These are phyloP conservation scores for Lactarius hatsudake DNA, from an alignment of 768 basidiomycete species.

Conservation along the genomic window DNA sequence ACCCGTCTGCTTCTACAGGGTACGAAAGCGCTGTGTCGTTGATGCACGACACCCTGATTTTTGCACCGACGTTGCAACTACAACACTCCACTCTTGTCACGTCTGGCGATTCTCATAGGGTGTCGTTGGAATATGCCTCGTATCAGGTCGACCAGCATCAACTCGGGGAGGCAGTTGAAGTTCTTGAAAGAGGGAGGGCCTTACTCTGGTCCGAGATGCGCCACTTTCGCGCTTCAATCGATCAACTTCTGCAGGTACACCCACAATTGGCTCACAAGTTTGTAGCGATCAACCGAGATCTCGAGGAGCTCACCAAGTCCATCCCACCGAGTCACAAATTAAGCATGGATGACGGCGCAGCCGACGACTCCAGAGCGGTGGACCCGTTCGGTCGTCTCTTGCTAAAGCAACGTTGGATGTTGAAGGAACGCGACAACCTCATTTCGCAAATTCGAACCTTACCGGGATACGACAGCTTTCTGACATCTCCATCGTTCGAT, in stretches of 20 bases:
- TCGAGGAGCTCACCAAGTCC: background rate
- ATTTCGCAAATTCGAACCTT: background rate
- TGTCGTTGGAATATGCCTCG: background rate
- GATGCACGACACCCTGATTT: background rate
- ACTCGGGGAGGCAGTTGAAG: background rate
- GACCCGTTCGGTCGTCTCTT: background rate
- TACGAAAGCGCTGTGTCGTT: background rate
- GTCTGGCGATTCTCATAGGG: too few species aligned
- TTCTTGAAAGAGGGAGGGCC: conserved; percentile 18
- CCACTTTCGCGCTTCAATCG: conserved; percentile 7
- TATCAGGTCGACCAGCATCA: background rate
- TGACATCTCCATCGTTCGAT: background rate
- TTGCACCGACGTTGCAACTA: background rate
- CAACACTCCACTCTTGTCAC: background rate
- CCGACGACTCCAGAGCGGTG: background rate
- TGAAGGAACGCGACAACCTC: background rate
- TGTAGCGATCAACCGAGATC: background rate
- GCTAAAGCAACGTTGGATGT: background rate
- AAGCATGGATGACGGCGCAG: background rate
- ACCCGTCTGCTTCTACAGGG: background rate
- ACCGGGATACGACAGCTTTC: background rate
- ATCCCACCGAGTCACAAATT: background rate
- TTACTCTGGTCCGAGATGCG: conserved; percentile 23
- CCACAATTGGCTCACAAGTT: too few species aligned
- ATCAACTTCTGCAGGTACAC: background rate